These are phyloP conservation scores for Myxozyma neotropica DNA, from an alignment of 805 yeast species.

Conservation along the genomic window DNA sequence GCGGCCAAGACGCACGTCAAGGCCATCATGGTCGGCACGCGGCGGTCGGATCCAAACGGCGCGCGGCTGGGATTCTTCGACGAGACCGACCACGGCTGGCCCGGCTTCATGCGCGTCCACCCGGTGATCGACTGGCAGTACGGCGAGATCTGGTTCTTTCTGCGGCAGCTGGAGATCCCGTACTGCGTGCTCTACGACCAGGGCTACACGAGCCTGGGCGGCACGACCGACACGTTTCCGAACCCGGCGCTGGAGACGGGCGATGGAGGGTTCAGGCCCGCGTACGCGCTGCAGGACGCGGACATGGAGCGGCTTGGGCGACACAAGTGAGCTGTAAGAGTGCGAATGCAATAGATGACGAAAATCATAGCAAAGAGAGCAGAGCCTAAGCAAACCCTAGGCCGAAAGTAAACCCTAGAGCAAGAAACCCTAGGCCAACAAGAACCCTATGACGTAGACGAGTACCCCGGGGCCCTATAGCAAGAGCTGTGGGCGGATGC, in stretches of 20 bases:
- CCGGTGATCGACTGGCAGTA: conserved; percentile 90
- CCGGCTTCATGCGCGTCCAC: conserved; percentile 76
- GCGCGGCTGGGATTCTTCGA: conserved; percentile 60
- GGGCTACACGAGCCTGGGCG: conserved; percentile 92
- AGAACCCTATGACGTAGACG: too few species aligned
- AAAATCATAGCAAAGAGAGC: too few species aligned
- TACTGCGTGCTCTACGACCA: conserved; percentile 77
- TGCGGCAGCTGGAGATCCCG: conserved; percentile 57
- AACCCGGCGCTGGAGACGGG: conserved; percentile 61
- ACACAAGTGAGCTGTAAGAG: background rate
- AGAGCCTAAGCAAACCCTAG: too few species aligned
- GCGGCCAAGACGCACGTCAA: conserved; percentile 54
- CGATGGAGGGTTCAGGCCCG: conserved; percentile 50
- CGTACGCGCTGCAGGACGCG: conserved; percentile 51
- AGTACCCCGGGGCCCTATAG: too few species aligned
- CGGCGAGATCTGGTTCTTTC: conserved; percentile 81
- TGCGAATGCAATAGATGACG: too few species aligned
- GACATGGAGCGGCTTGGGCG: conserved; percentile 59
- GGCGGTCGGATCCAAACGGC: conserved; percentile 88
- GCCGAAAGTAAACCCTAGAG: too few species aligned
- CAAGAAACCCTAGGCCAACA: too few species aligned
- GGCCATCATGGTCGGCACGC: conserved; percentile 83
- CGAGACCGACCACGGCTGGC: conserved; percentile 89
- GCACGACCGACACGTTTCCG: conserved; percentile 64
- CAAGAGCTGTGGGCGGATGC: too few species aligned